phyloP scores from a whole-genome alignment of 163 green algal species.

The Coccomyxa subellipsoidea region DNA sequence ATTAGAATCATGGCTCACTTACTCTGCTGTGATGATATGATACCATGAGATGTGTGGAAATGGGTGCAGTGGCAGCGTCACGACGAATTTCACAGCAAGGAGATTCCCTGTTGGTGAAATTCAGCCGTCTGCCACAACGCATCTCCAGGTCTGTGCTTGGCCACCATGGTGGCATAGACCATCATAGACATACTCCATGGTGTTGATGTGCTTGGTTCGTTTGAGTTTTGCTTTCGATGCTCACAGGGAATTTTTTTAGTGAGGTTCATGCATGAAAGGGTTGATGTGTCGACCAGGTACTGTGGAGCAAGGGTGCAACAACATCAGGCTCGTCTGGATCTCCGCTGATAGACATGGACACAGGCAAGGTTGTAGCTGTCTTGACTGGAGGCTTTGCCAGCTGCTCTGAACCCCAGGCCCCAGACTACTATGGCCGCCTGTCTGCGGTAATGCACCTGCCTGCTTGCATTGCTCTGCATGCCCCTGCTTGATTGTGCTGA shows the following conservation, averaged over 20 bases:
- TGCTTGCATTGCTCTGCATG: not conserved
- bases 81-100: not conserved
- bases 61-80: not conserved
- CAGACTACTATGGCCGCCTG: slow-evolving; percentile 4
- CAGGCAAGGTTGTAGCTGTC: not conserved
- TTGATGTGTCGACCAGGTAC: not conserved
- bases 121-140: not conserved
- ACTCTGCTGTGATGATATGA: not conserved
- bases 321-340: not conserved
- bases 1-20: not conserved
- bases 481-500: not conserved
- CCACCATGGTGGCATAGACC: not conserved
- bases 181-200: not conserved
- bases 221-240: not conserved
- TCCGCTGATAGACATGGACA: not conserved
- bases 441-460: not conserved
- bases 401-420: not conserved
- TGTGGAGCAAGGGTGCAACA: not conserved
- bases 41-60: no score
- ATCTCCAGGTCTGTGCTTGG: not conserved
- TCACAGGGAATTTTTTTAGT: not conserved
- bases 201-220: not conserved
- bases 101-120: not conserved
- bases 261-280: not conserved
- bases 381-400: not conserved